phyloP scores from a whole-genome alignment of 2,329 filamentous ascomycete species.

The Penicillium digitatum region DNA sequence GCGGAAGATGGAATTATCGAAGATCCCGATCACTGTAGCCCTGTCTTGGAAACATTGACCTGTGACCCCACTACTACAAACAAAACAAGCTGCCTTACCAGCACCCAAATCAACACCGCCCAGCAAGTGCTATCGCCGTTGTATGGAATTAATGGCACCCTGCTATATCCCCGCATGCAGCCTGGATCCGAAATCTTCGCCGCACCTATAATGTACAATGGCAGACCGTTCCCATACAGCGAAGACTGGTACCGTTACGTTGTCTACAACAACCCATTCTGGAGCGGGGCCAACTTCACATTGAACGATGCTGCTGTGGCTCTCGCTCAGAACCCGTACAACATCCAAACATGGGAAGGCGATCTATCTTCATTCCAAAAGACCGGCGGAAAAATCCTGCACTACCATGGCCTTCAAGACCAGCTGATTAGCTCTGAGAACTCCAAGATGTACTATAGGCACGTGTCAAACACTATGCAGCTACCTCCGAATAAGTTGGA shows the following conservation, averaged over 20 bases:
- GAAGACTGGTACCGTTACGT: constrained; percentile 46
- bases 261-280: constrained; percentile 41
- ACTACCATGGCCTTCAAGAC: constrained; percentile 44
- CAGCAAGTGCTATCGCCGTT: constrained; percentile 32
- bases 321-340: constrained; percentile 43
- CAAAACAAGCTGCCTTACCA: constrained; percentile 28
- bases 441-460: constrained; percentile 51
- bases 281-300: constrained; percentile 38
- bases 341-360: constrained; percentile 48
- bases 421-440: constrained; percentile 52
- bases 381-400: constrained; percentile 42
- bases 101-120: constrained; percentile 30
- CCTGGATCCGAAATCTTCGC: constrained; percentile 30
- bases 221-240: constrained; percentile 37
- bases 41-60: constrained; percentile 31
- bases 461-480: constrained; percentile 41
- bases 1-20: constrained; percentile 38
- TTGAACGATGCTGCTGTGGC: constrained; percentile 38
- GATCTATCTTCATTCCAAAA: constrained; percentile 48
- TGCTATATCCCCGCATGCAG: constrained; percentile 37
- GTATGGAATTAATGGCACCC: constrained; percentile 30
- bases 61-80: constrained; percentile 23
- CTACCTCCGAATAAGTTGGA: constrained; percentile 32
- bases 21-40: constrained; percentile 35
- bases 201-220: constrained; percentile 34